These are phyloP conservation scores for Chlorella sp. DNA, from an alignment of 139 green algal species.

Conservation along the genomic window DNA sequence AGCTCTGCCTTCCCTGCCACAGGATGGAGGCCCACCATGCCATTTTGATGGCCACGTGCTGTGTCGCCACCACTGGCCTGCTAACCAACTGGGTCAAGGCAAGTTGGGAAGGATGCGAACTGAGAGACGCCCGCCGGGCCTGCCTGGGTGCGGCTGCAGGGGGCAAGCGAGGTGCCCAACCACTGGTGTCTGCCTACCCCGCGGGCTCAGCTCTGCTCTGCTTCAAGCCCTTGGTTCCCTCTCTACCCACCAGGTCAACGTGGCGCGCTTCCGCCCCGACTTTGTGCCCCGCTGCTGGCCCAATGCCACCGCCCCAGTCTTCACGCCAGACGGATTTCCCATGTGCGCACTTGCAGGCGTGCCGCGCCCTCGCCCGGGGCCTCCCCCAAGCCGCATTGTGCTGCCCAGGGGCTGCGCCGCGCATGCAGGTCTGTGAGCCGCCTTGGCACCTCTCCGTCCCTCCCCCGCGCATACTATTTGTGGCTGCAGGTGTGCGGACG, in stretches of 20 bases:
- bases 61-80: conserved; percentile 20
- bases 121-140: too few species aligned
- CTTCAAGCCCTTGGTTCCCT: not conserved
- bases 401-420: too few species aligned
- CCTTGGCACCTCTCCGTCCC: too few species aligned
- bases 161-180: too few species aligned
- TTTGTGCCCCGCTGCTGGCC: conserved; percentile 69
- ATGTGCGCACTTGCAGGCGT: too few species aligned
- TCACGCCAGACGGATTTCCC: conserved; percentile 25
- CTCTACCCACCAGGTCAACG: not conserved
- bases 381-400: too few species aligned
- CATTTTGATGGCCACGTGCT: not conserved
- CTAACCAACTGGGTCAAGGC: conserved; percentile 46
- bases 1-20: too few species aligned
- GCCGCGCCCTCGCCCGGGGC: too few species aligned
- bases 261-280: conserved; percentile 55
- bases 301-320: conserved; percentile 12
- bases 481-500: too few species aligned
- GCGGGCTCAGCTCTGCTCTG: not conserved
- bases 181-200: not conserved
- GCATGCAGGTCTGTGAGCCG: too few species aligned
- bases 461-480: too few species aligned
- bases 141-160: too few species aligned
- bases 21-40: conserved; percentile 25
- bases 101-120: not conserved